Base-by-base conservation (phyloP, 495 filamentous ascomycete species). In the Glonium stellatum region DNA sequence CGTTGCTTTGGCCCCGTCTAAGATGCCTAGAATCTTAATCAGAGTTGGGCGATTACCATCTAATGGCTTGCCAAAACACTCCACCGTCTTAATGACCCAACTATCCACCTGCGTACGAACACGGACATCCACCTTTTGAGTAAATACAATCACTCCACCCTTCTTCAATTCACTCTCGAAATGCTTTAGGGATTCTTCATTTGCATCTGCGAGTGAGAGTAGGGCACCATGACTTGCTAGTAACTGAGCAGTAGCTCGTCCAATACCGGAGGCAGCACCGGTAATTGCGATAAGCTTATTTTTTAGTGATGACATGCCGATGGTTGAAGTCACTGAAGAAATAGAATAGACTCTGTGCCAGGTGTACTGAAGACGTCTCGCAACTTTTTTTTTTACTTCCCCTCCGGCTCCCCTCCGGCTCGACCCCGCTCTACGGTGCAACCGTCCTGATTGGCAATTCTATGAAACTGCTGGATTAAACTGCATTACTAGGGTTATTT, bases 31-130 rank as follows among this genome's bases (percentile, higher is more conserved):
- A 13, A 25, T 51, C 48, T 51, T 8, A 27, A 50, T 22, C 23
- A 50, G 11, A 50, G 23, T 50, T 4, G 47, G 19, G 22, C 19
- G 22, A 13, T 50, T 21, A 59, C 61, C 56, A 36, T 70, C 62
- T 5, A 69, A 54, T 9, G 60, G 55, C 22, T 54, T 21, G 15
- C 62, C 60, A 51, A 80, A 79, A 18, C 69, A 56, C 25, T 66
- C 41, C 5, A 82, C 69, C 0, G 79, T 79, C 4, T 66, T 25
- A 10, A 59, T 59, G 57, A 82, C 76, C 81, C 79, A 82, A 23
- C 54, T 67, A 36, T 78, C 72, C 0, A 81, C 79, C 42, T 75
- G 66, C 8, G 65, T 4, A 1, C 55, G 31, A 3, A 48, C 49
- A 22, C 49, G 11, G 1, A 63, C 55, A 41, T 64, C 56, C 19